Evolutionary conservation across 192 early-diverging fungal species (phyloP).

Genomic region (Diversispora epigaea): DNA sequence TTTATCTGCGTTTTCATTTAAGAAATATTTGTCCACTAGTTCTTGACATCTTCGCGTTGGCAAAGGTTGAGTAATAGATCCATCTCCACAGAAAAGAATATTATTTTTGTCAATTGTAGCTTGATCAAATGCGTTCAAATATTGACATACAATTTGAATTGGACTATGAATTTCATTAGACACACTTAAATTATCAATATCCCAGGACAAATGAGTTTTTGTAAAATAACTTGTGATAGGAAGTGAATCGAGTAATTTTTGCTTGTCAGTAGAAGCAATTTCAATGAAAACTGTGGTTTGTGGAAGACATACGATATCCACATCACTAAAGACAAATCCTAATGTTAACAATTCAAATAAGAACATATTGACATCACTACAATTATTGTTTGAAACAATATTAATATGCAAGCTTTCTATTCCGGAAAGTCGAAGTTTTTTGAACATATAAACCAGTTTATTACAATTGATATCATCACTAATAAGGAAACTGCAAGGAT

Average conservation of each 20-base stretch:
- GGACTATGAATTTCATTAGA: constrained; percentile 21
- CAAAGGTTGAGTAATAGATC: not conserved
- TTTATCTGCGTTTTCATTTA: not conserved
- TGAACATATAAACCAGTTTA: not conserved
- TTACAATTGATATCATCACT: not conserved
- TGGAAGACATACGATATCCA: constrained; percentile 10
- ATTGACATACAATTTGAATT: constrained; percentile 32
- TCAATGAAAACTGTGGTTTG: constrained; percentile 15
- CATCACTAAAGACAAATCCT: constrained; percentile 8
- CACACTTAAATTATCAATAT: constrained; percentile 23
- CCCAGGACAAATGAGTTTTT: constrained; percentile 5
- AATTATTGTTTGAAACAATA: constrained; percentile 1
- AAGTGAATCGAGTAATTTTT: constrained; percentile 22
- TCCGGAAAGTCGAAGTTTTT: not conserved
- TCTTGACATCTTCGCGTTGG: not conserved
- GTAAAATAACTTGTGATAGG: not conserved
- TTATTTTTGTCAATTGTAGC: not conserved
- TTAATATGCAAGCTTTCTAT: constrained; percentile 25
- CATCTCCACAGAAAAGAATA: constrained; percentile 2
- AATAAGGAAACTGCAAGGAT: not conserved
- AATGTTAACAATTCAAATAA: constrained; percentile 22
- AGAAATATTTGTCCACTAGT: constrained; percentile 21
- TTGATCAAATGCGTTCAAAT: not conserved
- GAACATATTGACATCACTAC: constrained; percentile 18
- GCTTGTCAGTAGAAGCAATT: constrained; percentile 27